Evolutionary conservation across 192 early-diverging fungal genomes (phyloP).

Genomic region (Coemansia sp.): DNA sequence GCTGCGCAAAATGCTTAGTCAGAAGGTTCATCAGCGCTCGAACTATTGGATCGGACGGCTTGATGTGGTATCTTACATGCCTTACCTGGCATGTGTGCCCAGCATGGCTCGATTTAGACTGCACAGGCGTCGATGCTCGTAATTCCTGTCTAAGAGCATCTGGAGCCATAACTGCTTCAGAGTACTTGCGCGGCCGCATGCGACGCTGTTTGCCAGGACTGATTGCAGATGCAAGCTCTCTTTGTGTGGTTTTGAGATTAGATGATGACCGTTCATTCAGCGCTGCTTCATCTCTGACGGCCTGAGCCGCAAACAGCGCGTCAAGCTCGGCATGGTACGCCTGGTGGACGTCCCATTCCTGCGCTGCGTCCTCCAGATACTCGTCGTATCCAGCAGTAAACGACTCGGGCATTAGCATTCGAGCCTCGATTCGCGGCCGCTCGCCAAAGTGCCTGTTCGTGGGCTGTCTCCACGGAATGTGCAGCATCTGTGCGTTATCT

Average conservation of each 20-base stretch:
- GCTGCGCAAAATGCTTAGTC: constrained; percentile 81
- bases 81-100: constrained; percentile 2
- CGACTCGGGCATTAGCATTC: constrained; percentile 34
- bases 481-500: constrained; percentile 22
- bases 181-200: constrained; percentile 53
- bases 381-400: constrained; percentile 51
- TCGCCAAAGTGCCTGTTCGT: constrained; percentile 6
- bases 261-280: neutral
- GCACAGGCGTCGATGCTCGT: neutral
- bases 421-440: constrained; percentile 24
- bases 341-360: constrained; percentile 48
- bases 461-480: constrained; percentile 36
- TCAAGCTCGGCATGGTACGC: constrained; percentile 47
- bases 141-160: neutral
- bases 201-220: constrained; percentile 23
- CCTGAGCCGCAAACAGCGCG: constrained; percentile 39
- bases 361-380: constrained; percentile 59
- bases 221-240: constrained; percentile 9
- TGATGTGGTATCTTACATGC: constrained; percentile 41
- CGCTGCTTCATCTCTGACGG: constrained; percentile 20
- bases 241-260: neutral
- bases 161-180: constrained; percentile 33
- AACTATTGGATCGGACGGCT: constrained; percentile 63
- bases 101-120: neutral
- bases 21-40: constrained; percentile 68